Evolutionary conservation across 192 early-diverging fungal species (phyloP), one percentile per base, ranked within the genome.

Genomic region (Haplosporangium gracile): DNA sequence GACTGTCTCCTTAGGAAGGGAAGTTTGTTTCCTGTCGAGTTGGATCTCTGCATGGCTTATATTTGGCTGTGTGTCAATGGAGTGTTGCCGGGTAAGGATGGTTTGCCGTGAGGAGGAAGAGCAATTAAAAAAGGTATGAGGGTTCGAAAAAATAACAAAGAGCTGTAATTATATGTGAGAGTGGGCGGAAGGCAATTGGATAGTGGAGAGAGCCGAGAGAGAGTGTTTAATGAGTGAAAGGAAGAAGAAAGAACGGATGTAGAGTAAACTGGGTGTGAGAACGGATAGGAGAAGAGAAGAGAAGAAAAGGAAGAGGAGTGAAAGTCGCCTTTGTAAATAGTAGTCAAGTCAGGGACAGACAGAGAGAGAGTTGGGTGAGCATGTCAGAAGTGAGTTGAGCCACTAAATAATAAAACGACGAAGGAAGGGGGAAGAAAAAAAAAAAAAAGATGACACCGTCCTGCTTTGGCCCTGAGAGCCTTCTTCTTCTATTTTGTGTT

Each of bases 1-100:
- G 80, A 82, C 39, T 39, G 79, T 74, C 73, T 42, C n/a, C 79
- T 55, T 29, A 49, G 60, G 43, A 81, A 75, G 11, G 79, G 68
- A 10, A 76, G 70, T 32, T 65, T 65, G 26, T 65, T 26, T 39
- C 80, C 80, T 39, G 70, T 76, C 18, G 80, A 75, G 45, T 82
- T 75, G 20, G 70, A n/a, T 40, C 71, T 53, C 24, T 80, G 72
- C 71, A 72, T 80, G 26, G 60, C 13, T 32, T 26, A 26, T 60
- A 13, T 26, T 2, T 40, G 22, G 9, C 38, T 26, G 70, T 39
- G 13, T 11, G 26, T 26, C 20, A 5, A 15, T 0, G 11, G 29
- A 29, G 29, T 26, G 29, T 51, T 51, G 60, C 9, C 60, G 26
- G 29, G 60, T 29, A 32, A 32, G n/a, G 60, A 13, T 65, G n/a